Conservation (phyloP, 192 early-diverging fungal genomes). For the Coemansia sp. region DNA sequence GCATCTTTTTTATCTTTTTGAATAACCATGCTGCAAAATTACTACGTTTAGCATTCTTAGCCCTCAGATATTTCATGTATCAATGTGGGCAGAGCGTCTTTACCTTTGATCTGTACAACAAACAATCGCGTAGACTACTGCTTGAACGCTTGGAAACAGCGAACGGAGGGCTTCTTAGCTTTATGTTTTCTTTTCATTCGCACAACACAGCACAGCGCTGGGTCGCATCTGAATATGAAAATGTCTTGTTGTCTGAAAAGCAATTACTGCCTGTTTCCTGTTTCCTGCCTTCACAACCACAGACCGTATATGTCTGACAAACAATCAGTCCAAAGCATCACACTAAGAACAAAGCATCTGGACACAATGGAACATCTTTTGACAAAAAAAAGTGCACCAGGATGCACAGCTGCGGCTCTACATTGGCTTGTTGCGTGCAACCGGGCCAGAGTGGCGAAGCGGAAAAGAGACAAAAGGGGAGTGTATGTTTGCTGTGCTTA, state of each 20-base stretch:
- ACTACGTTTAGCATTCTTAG: too few relatives aligned
- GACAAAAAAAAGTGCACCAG: not conserved
- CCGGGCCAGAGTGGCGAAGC: slow-evolving; percentile 11
- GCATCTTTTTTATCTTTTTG: too few relatives aligned
- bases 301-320: not conserved
- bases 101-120: not conserved
- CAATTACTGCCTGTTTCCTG: not conserved
- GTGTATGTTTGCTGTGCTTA: not conserved
- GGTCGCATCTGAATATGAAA: not conserved
- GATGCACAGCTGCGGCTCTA: slow-evolving; percentile 3
- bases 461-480: not conserved
- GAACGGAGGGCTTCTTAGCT: not conserved
- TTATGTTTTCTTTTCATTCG: too few relatives aligned
- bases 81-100: not conserved
- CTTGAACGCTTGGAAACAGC: not conserved
- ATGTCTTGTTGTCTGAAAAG: not conserved
- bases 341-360: not conserved
- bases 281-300: not conserved
- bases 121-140: not conserved
- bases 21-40: too few relatives aligned
- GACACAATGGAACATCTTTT: slow-evolving; percentile 4
- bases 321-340: slow-evolving; percentile 2
- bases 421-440: slow-evolving; percentile 2
- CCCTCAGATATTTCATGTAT: too few relatives aligned
- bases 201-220: too few relatives aligned